phyloP scores from a whole-genome alignment of 768 basidiomycete species.

The Holtermannia corniformis region DNA sequence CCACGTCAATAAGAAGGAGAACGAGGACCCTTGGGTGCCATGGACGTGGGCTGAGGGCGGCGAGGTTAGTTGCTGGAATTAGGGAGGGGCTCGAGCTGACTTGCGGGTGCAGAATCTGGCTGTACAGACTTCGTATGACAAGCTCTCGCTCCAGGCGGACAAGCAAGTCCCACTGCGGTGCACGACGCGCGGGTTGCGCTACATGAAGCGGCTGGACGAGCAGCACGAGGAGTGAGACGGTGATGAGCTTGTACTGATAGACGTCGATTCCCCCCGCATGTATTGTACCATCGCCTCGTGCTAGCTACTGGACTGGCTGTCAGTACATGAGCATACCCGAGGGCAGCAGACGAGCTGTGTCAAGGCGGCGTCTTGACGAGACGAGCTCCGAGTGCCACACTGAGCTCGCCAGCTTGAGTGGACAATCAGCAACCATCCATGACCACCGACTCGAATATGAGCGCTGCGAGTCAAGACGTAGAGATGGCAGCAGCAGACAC shows the following conservation, averaged over 20 bases:
- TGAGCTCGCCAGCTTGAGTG: no score
- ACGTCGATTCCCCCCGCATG: no score
- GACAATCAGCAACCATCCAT: no score
- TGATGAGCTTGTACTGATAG: no score
- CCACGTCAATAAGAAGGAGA: slow-evolving; percentile 17
- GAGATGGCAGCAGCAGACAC: neutral
- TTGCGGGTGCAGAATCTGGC: neutral
- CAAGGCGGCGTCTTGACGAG: no score
- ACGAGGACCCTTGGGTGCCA: slow-evolving; percentile 26
- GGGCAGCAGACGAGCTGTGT: no score
- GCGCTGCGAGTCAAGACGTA: neutral
- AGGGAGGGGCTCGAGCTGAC: neutral
- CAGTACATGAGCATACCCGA: no score
- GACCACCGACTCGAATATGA: no score
- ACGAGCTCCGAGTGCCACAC: no score
- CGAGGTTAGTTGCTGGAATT: slow-evolving; percentile 7
- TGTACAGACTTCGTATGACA: neutral
- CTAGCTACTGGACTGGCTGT: no score
- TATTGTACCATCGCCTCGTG: no score
- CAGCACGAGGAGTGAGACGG: neutral
- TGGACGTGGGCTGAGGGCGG: slow-evolving; percentile 22
- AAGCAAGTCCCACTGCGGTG: neutral
- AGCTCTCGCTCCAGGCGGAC: neutral
- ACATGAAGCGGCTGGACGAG: neutral
- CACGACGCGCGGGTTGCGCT: neutral